Conservation (phyloP, 1,139 yeast genomes). For the Saccharomyces hybrid region DNA sequence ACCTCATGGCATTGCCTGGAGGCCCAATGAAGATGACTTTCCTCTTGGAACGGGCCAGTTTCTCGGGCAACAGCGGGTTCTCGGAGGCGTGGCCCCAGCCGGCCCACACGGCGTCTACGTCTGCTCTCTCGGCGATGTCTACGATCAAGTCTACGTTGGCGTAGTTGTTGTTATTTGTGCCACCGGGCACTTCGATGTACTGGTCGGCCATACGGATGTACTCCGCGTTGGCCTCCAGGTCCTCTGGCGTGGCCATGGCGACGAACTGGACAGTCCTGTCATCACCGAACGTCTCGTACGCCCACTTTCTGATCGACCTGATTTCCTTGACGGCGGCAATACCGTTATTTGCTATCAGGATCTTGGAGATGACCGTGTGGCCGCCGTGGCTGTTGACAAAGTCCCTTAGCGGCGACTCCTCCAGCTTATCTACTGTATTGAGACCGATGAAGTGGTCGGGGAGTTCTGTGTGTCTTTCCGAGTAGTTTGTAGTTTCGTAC, state of each 20-base stretch:
- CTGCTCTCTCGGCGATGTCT: conserved; percentile 92
- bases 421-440: conserved; percentile 57
- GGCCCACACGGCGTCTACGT: conserved; percentile 99
- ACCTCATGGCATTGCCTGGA: conserved; percentile 97
- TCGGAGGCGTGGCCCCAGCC: conserved; percentile 99
- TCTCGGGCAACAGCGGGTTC: conserved; percentile 90
- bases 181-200: conserved; percentile 97
- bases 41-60: conserved; percentile 81
- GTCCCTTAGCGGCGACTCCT: conserved; percentile 63
- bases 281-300: conserved; percentile 94
- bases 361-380: conserved; percentile 85
- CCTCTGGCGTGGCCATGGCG: conserved; percentile 99
- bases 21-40: conserved; percentile 92
- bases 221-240: conserved; percentile 91
- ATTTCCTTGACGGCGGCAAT: conserved; percentile 98
- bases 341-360: conserved; percentile 95
- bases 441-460: conserved; percentile 5
- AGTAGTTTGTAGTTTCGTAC: conserved; percentile 28
- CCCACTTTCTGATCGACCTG: conserved; percentile 96
- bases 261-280: conserved; percentile 90
- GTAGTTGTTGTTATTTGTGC: conserved; percentile 94
- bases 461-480: conserved; percentile 2
- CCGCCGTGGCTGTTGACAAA: conserved; percentile 84
- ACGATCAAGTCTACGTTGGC: conserved; percentile 97
- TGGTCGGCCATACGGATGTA: conserved; percentile 98